phyloP scores from a whole-genome alignment of 768 basidiomycete genomes.

The Boletus sensibilis region DNA sequence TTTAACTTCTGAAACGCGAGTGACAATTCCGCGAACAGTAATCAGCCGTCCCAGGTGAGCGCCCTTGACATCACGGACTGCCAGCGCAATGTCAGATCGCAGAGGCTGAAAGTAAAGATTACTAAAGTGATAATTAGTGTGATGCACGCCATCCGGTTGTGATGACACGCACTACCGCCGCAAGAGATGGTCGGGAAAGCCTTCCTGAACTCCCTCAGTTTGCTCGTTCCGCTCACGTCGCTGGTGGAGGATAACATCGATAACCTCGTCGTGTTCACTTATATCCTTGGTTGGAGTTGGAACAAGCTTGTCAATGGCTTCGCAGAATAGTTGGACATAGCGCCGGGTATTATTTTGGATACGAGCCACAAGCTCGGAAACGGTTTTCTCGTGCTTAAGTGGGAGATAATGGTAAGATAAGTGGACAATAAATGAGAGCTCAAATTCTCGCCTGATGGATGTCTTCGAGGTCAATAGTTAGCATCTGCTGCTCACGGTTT shows the following conservation, averaged over 20 bases:
- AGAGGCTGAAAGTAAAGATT: conserved; percentile 94
- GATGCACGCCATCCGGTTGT: neutral
- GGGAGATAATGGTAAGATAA: conserved; percentile 7
- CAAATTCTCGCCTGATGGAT: conserved; percentile 57
- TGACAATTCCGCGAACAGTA: conserved; percentile 96
- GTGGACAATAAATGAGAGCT: conserved; percentile 2
- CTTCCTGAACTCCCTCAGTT: conserved; percentile 66
- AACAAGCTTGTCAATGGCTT: conserved; percentile 88
- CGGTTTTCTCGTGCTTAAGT: conserved; percentile 63
- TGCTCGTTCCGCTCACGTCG: conserved; percentile 85
- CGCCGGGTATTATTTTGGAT: conserved; percentile 86
- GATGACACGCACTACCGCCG: conserved; percentile 82
- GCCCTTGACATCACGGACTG: conserved; percentile 90
- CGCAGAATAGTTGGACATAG: conserved; percentile 85
- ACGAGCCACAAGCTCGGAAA: conserved; percentile 71
- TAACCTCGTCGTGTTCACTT: conserved; percentile 88
- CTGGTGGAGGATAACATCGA: conserved; percentile 95
- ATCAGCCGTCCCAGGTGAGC: conserved; percentile 87
- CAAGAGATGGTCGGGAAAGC: conserved; percentile 89
- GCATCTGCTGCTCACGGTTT: conserved; percentile 88
- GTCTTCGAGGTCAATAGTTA: conserved; percentile 88
- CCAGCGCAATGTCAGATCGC: conserved; percentile 69
- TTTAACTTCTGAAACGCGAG: conserved; percentile 98
- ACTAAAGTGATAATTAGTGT: conserved; percentile 43
- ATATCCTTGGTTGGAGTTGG: conserved; percentile 89